Conservation (phyloP, 805 yeast species). For the Candida sakaeoensis region DNA sequence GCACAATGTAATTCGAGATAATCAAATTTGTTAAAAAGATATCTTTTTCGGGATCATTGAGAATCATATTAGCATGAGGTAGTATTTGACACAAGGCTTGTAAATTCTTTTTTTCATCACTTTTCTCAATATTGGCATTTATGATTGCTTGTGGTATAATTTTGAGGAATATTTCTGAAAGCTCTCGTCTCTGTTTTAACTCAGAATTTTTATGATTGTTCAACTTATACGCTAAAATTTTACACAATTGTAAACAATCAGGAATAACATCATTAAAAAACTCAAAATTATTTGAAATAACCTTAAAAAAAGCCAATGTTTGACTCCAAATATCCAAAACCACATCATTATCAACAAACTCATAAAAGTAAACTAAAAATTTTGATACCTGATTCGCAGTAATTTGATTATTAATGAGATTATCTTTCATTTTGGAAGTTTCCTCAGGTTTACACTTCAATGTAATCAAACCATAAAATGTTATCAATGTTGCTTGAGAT, state of each 20-base stretch:
- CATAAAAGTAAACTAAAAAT: conserved; percentile 60
- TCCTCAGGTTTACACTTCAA: conserved; percentile 41
- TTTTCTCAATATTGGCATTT: conserved; percentile 9
- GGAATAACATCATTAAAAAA: conserved; percentile 50
- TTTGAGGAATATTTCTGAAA: conserved; percentile 36
- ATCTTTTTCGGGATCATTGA: conserved; percentile 62
- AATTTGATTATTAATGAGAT: conserved; percentile 47
- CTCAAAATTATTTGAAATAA: conserved; percentile 44
- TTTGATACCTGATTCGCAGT: conserved; percentile 42
- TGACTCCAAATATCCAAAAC: conserved; percentile 75
- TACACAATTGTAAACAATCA: conserved; percentile 48
- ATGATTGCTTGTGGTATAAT: conserved; percentile 19
- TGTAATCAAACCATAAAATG: conserved; percentile 53
- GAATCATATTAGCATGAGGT: conserved; percentile 33
- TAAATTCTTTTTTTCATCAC: conserved; percentile 36
- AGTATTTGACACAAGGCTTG: conserved; percentile 31
- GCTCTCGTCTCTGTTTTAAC: conserved; percentile 57
- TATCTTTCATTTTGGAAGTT: conserved; percentile 30
- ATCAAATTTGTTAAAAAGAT: conserved; percentile 47
- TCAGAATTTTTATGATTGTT: conserved; percentile 59
- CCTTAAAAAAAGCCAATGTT: conserved; percentile 57
- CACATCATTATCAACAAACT: conserved; percentile 68
- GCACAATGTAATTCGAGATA: conserved; percentile 49
- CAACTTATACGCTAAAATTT: conserved; percentile 53
- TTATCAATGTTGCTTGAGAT: conserved; percentile 70